Percentiles rank a stretch among this genome's conserved stretches.
Conservation (phyloP, 2,329 filamentous ascomycete genomes). For the Colletotrichum gloeosporioides region DNA sequence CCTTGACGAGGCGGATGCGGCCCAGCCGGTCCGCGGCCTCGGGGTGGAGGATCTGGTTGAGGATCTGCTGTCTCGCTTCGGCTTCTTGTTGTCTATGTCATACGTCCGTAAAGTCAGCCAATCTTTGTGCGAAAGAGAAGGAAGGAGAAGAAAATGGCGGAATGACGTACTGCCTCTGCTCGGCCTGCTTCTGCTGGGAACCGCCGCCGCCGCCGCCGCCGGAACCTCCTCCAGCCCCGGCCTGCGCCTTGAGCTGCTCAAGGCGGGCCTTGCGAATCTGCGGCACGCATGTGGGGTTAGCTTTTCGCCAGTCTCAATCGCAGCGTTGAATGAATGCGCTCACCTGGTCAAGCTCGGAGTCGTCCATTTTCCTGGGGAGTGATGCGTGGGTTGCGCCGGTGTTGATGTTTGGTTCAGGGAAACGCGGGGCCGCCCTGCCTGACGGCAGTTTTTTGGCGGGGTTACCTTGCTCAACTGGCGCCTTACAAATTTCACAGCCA, state of each 20-base stretch:
- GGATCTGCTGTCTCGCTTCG: conserved; percentile 77
- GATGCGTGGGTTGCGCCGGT: neutral
- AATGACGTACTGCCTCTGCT: conserved; percentile 50
- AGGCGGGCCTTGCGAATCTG: conserved; percentile 92
- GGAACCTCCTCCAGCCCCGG: conserved; percentile 52
- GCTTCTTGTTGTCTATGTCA: conserved; percentile 51
- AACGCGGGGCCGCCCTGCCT: conserved; percentile 20
- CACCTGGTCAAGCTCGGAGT: conserved; percentile 49
- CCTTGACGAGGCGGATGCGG: conserved; percentile 95
- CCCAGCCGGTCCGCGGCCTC: conserved; percentile 92
- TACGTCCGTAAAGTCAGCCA: neutral
- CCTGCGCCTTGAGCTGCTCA: conserved; percentile 85
- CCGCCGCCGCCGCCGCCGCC: conserved; percentile 49
- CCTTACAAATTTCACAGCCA: conserved; percentile 3
- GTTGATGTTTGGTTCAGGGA: conserved; percentile 13
- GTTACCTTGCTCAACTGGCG: neutral
- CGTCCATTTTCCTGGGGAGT: conserved; percentile 39
- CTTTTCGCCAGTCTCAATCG: no score
- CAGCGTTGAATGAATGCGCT: no score
- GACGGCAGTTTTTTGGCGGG: conserved; percentile 21
- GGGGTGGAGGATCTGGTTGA: conserved; percentile 92
- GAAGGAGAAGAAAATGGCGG: neutral
- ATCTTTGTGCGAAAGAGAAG: neutral
- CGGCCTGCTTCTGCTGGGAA: conserved; percentile 66
- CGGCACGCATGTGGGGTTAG: conserved; percentile 1